Conservation (phyloP, 1,139 yeast species). For the Saccharomyces hybrid region DNA sequence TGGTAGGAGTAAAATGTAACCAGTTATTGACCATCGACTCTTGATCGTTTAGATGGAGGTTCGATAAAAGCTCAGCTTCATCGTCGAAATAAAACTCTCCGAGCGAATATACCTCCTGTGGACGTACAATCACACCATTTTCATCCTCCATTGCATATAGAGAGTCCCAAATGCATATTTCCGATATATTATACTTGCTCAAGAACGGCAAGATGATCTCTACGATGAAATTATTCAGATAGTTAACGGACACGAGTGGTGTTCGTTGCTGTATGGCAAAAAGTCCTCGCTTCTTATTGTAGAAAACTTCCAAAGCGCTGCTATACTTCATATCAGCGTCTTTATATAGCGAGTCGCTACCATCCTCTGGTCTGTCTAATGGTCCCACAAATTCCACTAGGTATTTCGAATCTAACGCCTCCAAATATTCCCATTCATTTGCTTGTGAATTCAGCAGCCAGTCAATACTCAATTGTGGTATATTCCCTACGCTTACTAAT, state of each 20-base stretch:
- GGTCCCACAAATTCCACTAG: slow-evolving; percentile 86
- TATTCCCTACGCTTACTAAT: slow-evolving; percentile 77
- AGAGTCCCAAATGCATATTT: slow-evolving; percentile 60
- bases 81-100: slow-evolving; percentile 19
- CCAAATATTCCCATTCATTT: slow-evolving; percentile 42
- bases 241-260: slow-evolving; percentile 64
- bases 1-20: slow-evolving; percentile 20
- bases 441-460: slow-evolving; percentile 55
- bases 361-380: slow-evolving; percentile 39
- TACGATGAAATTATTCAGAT: slow-evolving; percentile 43
- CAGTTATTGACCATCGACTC: slow-evolving; percentile 16
- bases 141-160: slow-evolving; percentile 49
- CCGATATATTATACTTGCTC: slow-evolving; percentile 35
- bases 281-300: slow-evolving; percentile 35
- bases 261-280: slow-evolving; percentile 74
- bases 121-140: slow-evolving; percentile 13
- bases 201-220: slow-evolving; percentile 51
- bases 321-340: slow-evolving; percentile 30
- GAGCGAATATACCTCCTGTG: slow-evolving; percentile 21
- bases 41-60: slow-evolving; percentile 14
- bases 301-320: slow-evolving; percentile 58
- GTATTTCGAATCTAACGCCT: slow-evolving; percentile 49
- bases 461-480: slow-evolving; percentile 79
- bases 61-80: slow-evolving; percentile 17
- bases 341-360: slow-evolving; percentile 5